phyloP scores from a whole-genome alignment of 306 rosid species.

The Ceratonia siliqua region DNA sequence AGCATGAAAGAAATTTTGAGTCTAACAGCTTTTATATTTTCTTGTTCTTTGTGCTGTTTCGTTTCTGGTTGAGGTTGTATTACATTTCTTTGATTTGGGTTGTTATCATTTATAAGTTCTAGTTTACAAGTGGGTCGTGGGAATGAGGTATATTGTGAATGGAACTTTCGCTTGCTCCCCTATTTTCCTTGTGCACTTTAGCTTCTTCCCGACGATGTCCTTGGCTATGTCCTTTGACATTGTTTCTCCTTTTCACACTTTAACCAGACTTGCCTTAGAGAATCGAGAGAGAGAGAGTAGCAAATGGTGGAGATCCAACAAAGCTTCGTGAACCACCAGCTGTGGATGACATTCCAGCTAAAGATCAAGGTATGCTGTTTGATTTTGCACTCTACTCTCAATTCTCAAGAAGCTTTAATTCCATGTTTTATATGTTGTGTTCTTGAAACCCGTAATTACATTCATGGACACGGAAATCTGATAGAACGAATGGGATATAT shows the following conservation, averaged over 20 bases:
- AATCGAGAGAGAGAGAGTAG: slow-evolving; percentile 90
- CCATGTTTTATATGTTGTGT: background rate
- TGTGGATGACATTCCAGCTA: slow-evolving; percentile 41
- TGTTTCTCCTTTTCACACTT: background rate
- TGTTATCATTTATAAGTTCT: too few species aligned
- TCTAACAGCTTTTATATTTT: slow-evolving; percentile 54
- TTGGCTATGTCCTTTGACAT: slow-evolving; percentile 69
- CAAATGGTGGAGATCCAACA: slow-evolving; percentile 93
- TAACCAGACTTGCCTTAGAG: slow-evolving; percentile 69
- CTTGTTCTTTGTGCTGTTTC: too few species aligned
- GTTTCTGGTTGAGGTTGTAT: too few species aligned
- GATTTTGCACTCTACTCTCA: slow-evolving; percentile 2
- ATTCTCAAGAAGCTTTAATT: slow-evolving; percentile 6
- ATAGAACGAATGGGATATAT: background rate
- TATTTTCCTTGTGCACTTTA: too few species aligned
- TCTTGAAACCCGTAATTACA: slow-evolving; percentile 7
- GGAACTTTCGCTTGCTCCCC: too few species aligned
- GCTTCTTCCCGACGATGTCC: slow-evolving; percentile 91
- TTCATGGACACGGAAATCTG: background rate
- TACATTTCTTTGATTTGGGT: too few species aligned
- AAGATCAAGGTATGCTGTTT: slow-evolving; percentile 55
- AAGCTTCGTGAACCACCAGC: slow-evolving; percentile 62
- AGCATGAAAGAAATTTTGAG: slow-evolving; percentile 60
- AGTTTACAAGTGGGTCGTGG: too few species aligned
- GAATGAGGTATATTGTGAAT: too few species aligned